These are phyloP conservation scores for Pseudomassariella vexata DNA, from an alignment of 2,329 filamentous ascomycete species.

Conservation along the genomic window DNA sequence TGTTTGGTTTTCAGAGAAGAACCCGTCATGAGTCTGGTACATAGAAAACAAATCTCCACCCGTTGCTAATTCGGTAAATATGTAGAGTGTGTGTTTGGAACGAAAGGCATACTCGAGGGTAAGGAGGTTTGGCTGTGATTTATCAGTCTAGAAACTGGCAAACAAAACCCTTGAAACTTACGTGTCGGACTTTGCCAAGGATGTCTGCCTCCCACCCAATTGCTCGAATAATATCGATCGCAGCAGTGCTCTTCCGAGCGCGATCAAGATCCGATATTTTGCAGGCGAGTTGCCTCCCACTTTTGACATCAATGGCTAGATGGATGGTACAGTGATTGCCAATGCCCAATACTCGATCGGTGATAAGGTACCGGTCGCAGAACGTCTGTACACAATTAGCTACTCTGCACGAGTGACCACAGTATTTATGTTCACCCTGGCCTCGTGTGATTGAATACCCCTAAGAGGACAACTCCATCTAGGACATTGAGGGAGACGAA, in stretches of 20 bases:
- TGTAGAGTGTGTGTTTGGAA: slow-evolving; percentile 44
- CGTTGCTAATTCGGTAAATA: slow-evolving; percentile 51
- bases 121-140: slow-evolving; percentile 46
- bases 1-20: slow-evolving; percentile 34
- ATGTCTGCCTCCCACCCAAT: slow-evolving; percentile 45
- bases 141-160: neutral
- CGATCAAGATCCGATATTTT: slow-evolving; percentile 54
- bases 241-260: slow-evolving; percentile 17
- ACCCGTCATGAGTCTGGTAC: slow-evolving; percentile 26
- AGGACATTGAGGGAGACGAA: slow-evolving; percentile 20
- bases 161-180: slow-evolving; percentile 23
- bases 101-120: slow-evolving; percentile 44
- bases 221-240: no score
- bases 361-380: slow-evolving; percentile 39
- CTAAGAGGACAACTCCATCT: slow-evolving; percentile 12
- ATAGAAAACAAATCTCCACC: slow-evolving; percentile 50
- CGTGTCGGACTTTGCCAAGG: slow-evolving; percentile 47
- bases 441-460: slow-evolving; percentile 25
- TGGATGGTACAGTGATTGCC: slow-evolving; percentile 50
- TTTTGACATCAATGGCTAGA: slow-evolving; percentile 44
- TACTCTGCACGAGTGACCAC: slow-evolving; percentile 1
- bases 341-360: slow-evolving; percentile 42
- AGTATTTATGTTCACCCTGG: slow-evolving; percentile 23
- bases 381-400: slow-evolving; percentile 33
- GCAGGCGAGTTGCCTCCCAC: slow-evolving; percentile 59